Evolutionary conservation across 805 yeast genomes (phyloP), one percentile per base, ranked within the genome.

Genomic region (Wickerhamomyces mucosus): DNA sequence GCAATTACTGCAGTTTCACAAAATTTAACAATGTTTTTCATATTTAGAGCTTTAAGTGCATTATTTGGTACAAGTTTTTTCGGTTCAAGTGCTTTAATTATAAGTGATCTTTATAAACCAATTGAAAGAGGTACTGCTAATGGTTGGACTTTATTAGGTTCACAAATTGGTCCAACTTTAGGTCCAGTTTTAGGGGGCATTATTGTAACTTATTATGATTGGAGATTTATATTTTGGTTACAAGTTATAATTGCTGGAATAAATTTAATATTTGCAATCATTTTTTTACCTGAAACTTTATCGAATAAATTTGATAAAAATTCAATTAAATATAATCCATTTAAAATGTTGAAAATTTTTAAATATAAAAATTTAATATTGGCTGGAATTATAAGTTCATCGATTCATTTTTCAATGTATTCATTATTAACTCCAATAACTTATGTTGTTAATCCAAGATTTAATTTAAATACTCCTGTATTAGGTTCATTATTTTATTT

Each of bases 11-110:
- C 72, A 0, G 58, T 64, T 3, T 64, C 76, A 2, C 67, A 55
- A 19, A 63, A 73, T 40, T 43, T 73, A 26, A 67, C 72, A 4
- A 70, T 69, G 73, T 72, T 71, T 46, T 68, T 60, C 32, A 55
- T 72, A 0, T 71, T 71, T 38, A 50, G 79, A 43, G 59, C 67
- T 4, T 31, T 63, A 10, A 54, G 67, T n/a, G 78, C 73, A 0
- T 42, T 73, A 8, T 65, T 67, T 43, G 78, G 77, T 5, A 69
- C 78, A 2, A 60, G 73, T 0, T 70, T 71, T 37, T 70, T 72
- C 50, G 54, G 69, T 23, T 57, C 71, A 18, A 77, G 76, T 3
- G 75, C 74, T 4, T 58, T 61, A 14, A 56, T 70, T 9, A 53
- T 72, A 11, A 68, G 70, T 14, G 79, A 72, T 45, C 58, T 70